Evolutionary conservation across 2,329 filamentous ascomycete species (phyloP).

Genomic region (Cordyceps cateniannulata): DNA sequence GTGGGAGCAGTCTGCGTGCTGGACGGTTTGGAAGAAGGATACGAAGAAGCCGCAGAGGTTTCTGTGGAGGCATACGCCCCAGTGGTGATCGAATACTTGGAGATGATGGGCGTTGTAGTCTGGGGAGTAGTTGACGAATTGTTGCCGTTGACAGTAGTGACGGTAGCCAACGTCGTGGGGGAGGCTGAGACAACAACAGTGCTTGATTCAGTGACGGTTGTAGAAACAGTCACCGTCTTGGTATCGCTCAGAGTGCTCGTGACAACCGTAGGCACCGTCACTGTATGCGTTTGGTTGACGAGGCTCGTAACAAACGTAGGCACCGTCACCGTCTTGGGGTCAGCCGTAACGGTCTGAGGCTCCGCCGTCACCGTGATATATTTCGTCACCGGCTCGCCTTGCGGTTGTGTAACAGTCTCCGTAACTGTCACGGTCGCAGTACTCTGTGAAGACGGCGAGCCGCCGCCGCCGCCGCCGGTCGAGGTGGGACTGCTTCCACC

Average conservation of each 20-base stretch:
- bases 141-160: conserved; percentile 16
- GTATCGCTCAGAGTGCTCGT: background rate
- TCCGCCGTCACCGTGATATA: conserved; percentile 20
- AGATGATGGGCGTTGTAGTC: background rate
- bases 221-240: conserved; percentile 1
- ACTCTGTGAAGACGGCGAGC: conserved; percentile 3
- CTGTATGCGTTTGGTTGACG: background rate
- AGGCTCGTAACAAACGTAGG: background rate
- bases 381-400: conserved; percentile 21
- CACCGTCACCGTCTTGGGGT: conserved; percentile 23
- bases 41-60: background rate
- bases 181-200: conserved; percentile 18
- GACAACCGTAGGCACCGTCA: too few species aligned
- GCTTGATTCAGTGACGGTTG: background rate
- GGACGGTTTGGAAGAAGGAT: background rate
- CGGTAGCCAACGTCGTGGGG: conserved; percentile 22
- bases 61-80: background rate
- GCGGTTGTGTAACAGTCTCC: conserved; percentile 30
- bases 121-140: background rate
- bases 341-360: conserved; percentile 16
- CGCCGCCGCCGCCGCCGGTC: conserved; percentile 11
- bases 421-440: conserved; percentile 11
- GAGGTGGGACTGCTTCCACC: conserved; percentile 11
- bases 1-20: background rate
- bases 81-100: too few species aligned